These are phyloP conservation scores for Plasmodium inui DNA, from an alignment of 169 alveolate genomes.

Conservation along the genomic window DNA sequence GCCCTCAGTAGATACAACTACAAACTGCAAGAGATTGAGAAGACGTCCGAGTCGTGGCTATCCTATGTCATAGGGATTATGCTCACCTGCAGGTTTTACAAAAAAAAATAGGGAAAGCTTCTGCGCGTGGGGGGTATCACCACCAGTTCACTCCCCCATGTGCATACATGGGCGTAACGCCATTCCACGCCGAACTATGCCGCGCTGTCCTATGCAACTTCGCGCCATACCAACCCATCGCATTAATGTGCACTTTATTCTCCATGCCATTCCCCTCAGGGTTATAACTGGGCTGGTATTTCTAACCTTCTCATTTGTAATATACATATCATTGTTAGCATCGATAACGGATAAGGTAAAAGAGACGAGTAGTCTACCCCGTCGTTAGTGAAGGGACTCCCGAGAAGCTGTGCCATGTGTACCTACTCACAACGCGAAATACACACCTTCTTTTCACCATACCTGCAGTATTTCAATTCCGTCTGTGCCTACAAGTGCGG, in stretches of 20 bases:
- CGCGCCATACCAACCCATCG: background rate
- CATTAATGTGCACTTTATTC: background rate
- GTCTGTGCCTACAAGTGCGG: constrained; percentile 83
- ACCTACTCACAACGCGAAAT: background rate
- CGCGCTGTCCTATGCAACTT: no score
- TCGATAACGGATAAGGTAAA: constrained; percentile 70
- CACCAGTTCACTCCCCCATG: background rate
- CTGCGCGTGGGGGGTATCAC: background rate
- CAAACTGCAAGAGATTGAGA: constrained; percentile 75
- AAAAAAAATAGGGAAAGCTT: background rate
- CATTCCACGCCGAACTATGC: background rate
- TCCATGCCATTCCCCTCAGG: constrained; percentile 77
- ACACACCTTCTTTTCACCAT: background rate
- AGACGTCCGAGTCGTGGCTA: constrained; percentile 66
- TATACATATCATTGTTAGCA: constrained; percentile 77
- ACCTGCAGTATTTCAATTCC: constrained; percentile 73
- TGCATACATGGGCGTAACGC: background rate
- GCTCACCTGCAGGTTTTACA: constrained; percentile 39
- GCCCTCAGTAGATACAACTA: constrained; percentile 77
- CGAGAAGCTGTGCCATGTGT: background rate
- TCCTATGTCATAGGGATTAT: constrained; percentile 65
- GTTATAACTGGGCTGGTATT: constrained; percentile 77
- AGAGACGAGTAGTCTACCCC: background rate
- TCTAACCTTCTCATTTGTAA: constrained; percentile 74
- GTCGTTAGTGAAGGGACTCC: background rate